phyloP scores from a whole-genome alignment of 2,329 filamentous ascomycete genomes.

The Tolypocladium tundrense region DNA sequence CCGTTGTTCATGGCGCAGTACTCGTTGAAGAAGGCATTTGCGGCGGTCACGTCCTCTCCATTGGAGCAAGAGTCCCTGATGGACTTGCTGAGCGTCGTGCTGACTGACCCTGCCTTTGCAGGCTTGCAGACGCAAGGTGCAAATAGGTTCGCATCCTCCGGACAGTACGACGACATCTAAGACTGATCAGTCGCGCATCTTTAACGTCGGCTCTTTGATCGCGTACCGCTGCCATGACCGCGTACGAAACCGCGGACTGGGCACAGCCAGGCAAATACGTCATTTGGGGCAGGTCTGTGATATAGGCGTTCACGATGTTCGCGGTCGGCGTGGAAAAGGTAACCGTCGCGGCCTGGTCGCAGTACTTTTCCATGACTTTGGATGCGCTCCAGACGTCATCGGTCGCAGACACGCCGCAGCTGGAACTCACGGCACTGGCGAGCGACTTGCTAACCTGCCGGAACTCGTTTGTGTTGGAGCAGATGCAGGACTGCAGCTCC shows the following conservation, averaged over 20 bases:
- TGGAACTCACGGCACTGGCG: constrained; percentile 27
- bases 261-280: constrained; percentile 28
- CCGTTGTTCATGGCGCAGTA: constrained; percentile 42
- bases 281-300: constrained; percentile 37
- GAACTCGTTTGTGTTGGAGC: constrained; percentile 33
- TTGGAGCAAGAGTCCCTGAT: constrained; percentile 35
- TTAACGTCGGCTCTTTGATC: not conserved
- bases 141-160: constrained; percentile 26
- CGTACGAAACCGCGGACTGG: constrained; percentile 17
- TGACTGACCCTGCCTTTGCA: constrained; percentile 33
- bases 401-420: constrained; percentile 34
- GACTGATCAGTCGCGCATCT: not conserved
- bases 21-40: constrained; percentile 37
- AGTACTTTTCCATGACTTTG: constrained; percentile 36
- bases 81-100: constrained; percentile 29
- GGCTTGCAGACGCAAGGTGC: constrained; percentile 44
- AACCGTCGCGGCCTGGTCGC: constrained; percentile 28
- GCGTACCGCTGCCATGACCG: constrained; percentile 17
- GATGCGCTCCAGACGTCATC: constrained; percentile 38
- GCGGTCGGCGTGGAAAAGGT: constrained; percentile 30
- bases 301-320: constrained; percentile 33
- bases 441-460: constrained; percentile 27
- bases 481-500: constrained; percentile 41
- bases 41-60: constrained; percentile 34
- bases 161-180: constrained; percentile 24